phyloP scores from a whole-genome alignment of 345 rosid species.

The Eucalyptus guilfoylei region DNA sequence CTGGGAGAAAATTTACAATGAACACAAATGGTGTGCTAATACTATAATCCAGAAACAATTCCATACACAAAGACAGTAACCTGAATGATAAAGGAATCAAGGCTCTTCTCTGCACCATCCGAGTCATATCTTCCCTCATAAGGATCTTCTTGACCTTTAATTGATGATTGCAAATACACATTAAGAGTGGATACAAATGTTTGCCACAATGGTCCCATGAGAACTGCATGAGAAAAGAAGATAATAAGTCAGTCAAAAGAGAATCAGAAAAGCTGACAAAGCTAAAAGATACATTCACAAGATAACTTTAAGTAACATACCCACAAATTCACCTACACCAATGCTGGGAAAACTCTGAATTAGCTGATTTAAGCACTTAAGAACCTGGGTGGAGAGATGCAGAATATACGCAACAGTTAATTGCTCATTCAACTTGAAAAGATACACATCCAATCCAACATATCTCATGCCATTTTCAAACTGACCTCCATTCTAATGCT shows the following conservation, averaged over 20 bases:
- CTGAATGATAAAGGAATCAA: slow-evolving; percentile 88
- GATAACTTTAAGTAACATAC: slow-evolving; percentile 22
- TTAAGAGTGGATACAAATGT: slow-evolving; percentile 72
- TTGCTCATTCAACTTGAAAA: background rate
- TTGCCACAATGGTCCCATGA: slow-evolving; percentile 81
- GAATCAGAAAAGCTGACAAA: background rate
- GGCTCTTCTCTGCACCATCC: slow-evolving; percentile 88
- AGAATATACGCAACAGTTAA: background rate
- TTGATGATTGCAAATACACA: slow-evolving; percentile 61
- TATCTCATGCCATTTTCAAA: background rate
- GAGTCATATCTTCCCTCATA: slow-evolving; percentile 85
- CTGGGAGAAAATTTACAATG: background rate
- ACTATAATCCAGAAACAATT: background rate
- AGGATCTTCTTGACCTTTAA: slow-evolving; percentile 66
- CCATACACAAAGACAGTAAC: slow-evolving; percentile 6
- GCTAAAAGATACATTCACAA: background rate
- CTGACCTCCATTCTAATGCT: slow-evolving; percentile 84
- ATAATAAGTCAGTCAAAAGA: background rate
- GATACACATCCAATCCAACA: background rate
- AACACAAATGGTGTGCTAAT: background rate
- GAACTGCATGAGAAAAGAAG: slow-evolving; percentile 35
- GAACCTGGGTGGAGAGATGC: slow-evolving; percentile 32
- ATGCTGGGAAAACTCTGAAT: slow-evolving; percentile 74
- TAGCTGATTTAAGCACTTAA: slow-evolving; percentile 88
- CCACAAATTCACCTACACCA: slow-evolving; percentile 53